Base-by-base conservation (phyloP, 2,329 filamentous ascomycete genomes). In the Leptographium lundbergii region DNA sequence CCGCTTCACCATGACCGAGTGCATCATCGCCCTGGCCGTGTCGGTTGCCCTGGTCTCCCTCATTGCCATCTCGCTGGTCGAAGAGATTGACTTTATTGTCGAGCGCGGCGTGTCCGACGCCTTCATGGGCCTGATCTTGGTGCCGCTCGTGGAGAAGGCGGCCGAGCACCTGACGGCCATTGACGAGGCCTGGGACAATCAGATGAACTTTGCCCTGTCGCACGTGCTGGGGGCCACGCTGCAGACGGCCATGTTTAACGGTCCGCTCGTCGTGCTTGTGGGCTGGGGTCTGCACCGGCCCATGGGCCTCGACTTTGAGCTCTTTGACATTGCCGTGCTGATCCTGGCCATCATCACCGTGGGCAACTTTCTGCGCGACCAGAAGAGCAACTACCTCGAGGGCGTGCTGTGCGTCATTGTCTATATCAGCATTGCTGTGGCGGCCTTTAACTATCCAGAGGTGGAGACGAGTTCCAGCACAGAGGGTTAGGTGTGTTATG, bases 321-420 rank as follows among this genome's bases (percentile, higher is more conserved):
- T 91, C 17, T 96, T 96, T 75, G 89, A 95, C 73, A 80, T 95
- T 24, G 81, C 87, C 59, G 79, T 95, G 63, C 76, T 96, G 10
- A 83, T 96, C 59, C 78, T 96, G 27, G 83, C 89, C 32, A 92
- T 96, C 66, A 76, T 96, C 50, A 89, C 91, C 0, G 88, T 95
- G 45, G 90, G 91, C 1, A 89, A 90, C 62, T 95, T 96, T 72
- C 73, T 96, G 58, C 79, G 90, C 56, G 91, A 96, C 68, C 85
- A 89, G 64, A 92, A 94, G 77, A 89, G 85, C 62, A 95, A 96
- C 68, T 96, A 95, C 67, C 80, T 96, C 5, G 91, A 96, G 70
- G 91, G 91, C 2, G 81, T 84, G 27, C 78, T 96, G 22, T 89
- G 89, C 64, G 82, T 96, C 22, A 79, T 88, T 53, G 75, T 84